phyloP scores from a whole-genome alignment of 2,329 filamentous ascomycete genomes.

The Pezicula neosporulosa region DNA sequence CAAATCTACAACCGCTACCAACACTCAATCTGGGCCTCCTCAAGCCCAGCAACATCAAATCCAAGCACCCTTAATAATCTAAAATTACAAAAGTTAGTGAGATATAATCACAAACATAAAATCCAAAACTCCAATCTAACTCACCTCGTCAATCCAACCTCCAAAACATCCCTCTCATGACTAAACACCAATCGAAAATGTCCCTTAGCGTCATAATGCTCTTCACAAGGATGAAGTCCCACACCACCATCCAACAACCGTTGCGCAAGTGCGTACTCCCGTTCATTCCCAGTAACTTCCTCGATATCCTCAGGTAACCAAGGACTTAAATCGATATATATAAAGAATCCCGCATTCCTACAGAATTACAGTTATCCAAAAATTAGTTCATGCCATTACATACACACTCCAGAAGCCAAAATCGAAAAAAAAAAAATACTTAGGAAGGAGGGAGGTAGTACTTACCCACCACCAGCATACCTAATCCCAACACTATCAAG shows the following conservation, averaged over 20 bases:
- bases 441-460: background rate
- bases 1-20: too few species aligned
- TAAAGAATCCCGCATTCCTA: slow-evolving; percentile 9
- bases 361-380: too few species aligned
- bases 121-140: background rate
- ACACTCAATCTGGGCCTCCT: too few species aligned
- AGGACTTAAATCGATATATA: slow-evolving; percentile 8
- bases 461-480: slow-evolving; percentile 31
- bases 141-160: slow-evolving; percentile 13
- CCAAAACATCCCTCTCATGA: slow-evolving; percentile 6
- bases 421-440: too few species aligned
- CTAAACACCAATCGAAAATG: slow-evolving; percentile 13
- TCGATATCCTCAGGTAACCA: slow-evolving; percentile 15
- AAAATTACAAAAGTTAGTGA: background rate
- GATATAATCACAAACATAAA: background rate
- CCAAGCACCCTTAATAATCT: background rate
- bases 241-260: slow-evolving; percentile 11
- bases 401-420: too few species aligned
- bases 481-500: slow-evolving; percentile 38
- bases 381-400: too few species aligned
- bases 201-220: slow-evolving; percentile 10
- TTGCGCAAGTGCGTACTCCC: slow-evolving; percentile 11
- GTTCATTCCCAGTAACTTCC: slow-evolving; percentile 1
- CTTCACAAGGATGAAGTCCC: slow-evolving; percentile 14
- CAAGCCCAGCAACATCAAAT: too few species aligned